These are phyloP conservation scores for Fusarium neocosmosporiellum DNA, from an alignment of 2,329 filamentous ascomycete species.

Conservation along the genomic window DNA sequence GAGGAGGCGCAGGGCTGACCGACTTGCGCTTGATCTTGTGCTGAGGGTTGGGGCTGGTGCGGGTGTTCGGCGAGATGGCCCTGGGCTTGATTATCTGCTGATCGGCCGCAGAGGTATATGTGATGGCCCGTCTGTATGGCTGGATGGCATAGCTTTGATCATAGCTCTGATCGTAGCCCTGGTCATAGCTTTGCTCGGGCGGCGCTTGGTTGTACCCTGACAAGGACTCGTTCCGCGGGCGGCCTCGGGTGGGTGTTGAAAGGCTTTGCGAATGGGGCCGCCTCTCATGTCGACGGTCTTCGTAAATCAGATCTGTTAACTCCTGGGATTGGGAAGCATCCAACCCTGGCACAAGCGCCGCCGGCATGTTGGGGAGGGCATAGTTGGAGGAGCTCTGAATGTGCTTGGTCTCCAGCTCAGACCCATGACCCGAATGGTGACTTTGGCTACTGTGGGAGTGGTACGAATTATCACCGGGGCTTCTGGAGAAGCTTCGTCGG, in stretches of 20 bases:
- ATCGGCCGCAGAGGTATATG: constrained; percentile 52
- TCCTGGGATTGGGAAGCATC: constrained; percentile 67
- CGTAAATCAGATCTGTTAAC: constrained; percentile 67
- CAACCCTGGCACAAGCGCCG: constrained; percentile 70
- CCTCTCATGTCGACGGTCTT: constrained; percentile 62
- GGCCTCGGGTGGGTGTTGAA: constrained; percentile 56
- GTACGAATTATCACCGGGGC: constrained; percentile 45
- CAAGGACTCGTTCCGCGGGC: constrained; percentile 42
- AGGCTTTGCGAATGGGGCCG: constrained; percentile 57
- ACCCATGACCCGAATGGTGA: constrained; percentile 46
- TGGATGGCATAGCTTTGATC: constrained; percentile 50
- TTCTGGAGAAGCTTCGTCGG: constrained; percentile 50
- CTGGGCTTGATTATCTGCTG: constrained; percentile 40
- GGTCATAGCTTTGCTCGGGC: constrained; percentile 16
- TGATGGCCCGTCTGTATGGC: constrained; percentile 55
- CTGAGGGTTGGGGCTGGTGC: constrained; percentile 54
- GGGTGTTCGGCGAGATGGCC: constrained; percentile 52
- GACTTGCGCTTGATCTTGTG: constrained; percentile 76
- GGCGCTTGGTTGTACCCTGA: constrained; percentile 41
- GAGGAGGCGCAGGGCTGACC: constrained; percentile 75
- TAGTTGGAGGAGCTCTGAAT: constrained; percentile 51
- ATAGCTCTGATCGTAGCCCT: constrained; percentile 43
- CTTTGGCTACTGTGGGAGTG: constrained; percentile 45
- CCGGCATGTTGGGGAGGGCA: constrained; percentile 61
- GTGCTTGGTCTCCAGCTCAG: constrained; percentile 52